Percentiles rank a stretch among this genome's conserved stretches.
phyloP scores from a whole-genome alignment of 1,284 basidiomycete species.

The Austroboletus niveus region DNA sequence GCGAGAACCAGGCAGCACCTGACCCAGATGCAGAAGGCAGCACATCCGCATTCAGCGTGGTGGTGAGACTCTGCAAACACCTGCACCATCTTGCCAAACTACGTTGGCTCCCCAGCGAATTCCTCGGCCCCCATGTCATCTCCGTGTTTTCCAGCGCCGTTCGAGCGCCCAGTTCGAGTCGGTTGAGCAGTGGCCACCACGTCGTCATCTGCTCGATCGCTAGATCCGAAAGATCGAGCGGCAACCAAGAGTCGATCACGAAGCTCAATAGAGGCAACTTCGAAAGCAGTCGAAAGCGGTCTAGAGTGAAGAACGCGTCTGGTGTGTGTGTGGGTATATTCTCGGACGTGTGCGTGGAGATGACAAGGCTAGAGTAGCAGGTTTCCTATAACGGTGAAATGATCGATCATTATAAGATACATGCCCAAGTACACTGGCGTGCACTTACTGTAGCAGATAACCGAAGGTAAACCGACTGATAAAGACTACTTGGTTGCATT shows the following conservation, averaged over 20 bases:
- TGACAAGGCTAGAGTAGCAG: not conserved
- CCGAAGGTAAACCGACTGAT: not conserved
- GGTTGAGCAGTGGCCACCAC: slow-evolving; percentile 47
- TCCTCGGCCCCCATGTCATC: slow-evolving; percentile 27
- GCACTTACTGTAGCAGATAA: slow-evolving; percentile 13
- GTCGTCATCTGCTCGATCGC: slow-evolving; percentile 39
- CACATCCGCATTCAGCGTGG: slow-evolving; percentile 33
- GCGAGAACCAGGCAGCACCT: slow-evolving; percentile 3
- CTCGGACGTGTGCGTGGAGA: slow-evolving; percentile 31
- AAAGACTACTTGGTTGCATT: not conserved
- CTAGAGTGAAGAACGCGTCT: slow-evolving; percentile 18
- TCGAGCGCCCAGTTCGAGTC: slow-evolving; percentile 43
- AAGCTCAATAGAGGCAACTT: slow-evolving; percentile 37
- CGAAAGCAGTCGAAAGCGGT: slow-evolving; percentile 24
- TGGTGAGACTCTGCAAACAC: slow-evolving; percentile 37
- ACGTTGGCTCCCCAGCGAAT: slow-evolving; percentile 38
- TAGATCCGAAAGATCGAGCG: slow-evolving; percentile 41
- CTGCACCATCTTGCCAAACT: slow-evolving; percentile 36
- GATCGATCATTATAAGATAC: slow-evolving; percentile 12
- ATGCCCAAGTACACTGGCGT: slow-evolving; percentile 6
- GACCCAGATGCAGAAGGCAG: not conserved
- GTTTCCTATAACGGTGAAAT: slow-evolving; percentile 1
- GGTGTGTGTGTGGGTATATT: slow-evolving; percentile 7
- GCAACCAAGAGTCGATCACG: slow-evolving; percentile 41
- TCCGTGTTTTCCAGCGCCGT: slow-evolving; percentile 24